Evolutionary conservation across 2,329 filamentous ascomycete species (phyloP), one percentile per base, ranked within the genome.

Genomic region (Arthrobotrys sphaeroides): DNA sequence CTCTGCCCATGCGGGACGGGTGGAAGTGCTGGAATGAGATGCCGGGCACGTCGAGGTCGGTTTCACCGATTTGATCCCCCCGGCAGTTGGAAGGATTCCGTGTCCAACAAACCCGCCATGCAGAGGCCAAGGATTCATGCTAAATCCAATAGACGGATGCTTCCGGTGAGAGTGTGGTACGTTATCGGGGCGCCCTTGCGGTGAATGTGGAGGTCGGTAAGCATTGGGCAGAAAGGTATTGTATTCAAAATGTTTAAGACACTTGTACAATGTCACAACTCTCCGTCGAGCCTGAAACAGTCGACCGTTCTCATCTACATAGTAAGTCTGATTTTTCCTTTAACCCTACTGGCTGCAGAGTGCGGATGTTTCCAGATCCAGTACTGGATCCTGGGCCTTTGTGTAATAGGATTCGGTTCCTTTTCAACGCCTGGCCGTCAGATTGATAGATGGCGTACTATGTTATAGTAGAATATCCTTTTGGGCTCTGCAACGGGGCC

Each of bases 61-160:
- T 33, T 55, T 55, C 55, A 61, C 68, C 36, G 47, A 49, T 57
- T 61, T 36, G 45, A 38, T n/a, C 42, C 26, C 26, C 61, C 70
- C 61, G 70, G 61, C 51, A 68, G 53, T 68, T 67, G 40, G 55
- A 40, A 67, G 62, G 53, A 73, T 66, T 36, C 69, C 61, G 60
- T 73, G 69, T 66, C 69, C 51, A 59, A 45, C n/a, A 18, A 43
- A 70, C n/a, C 43, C 51, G 16, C 47, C 51, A 65, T 66, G 40
- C 33, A 57, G 51, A 61, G 42, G 43, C 61, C 61, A 61, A 61
- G 51, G 26, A 45, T 59, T 49, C 33, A 31, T 43, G 18, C 61
- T 13, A 47, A 42, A 47, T n/a, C 40, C 69, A 61, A 60, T 53
- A 53, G 31, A 53, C 5, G 5, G 38, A 22, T 45, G 33, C 28